A percentile compares a stretch with the other conserved stretches of the same genome.
These are phyloP conservation scores for Patellifolia procumbens DNA, from an alignment of 179 eudicot species.

Conservation along the genomic window DNA sequence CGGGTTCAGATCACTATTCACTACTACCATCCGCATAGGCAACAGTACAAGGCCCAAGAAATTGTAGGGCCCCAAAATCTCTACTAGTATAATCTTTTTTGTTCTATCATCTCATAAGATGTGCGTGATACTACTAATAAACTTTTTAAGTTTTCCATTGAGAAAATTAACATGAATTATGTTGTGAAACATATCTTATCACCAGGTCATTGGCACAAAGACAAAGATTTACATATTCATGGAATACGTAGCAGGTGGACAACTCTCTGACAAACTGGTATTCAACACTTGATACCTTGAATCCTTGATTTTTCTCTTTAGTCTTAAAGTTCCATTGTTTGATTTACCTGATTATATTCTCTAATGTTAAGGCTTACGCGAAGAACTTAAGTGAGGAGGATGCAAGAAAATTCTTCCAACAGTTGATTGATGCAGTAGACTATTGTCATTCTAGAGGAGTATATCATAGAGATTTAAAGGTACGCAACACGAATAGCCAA, in stretches of 20 bases:
- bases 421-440: constrained; percentile 75
- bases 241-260: constrained; percentile 63
- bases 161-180: no score
- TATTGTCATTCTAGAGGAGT: constrained; percentile 84
- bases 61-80: no score
- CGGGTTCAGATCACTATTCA: no score
- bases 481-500: not conserved
- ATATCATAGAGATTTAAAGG: constrained; percentile 82
- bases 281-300: not conserved
- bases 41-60: no score
- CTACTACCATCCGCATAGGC: no score
- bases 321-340: not conserved
- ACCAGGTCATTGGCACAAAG: constrained; percentile 62
- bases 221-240: constrained; percentile 57
- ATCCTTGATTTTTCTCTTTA: not conserved
- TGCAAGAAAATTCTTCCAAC: constrained; percentile 70
- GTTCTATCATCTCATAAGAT: no score
- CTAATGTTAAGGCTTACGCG: constrained; percentile 38
- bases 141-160: no score
- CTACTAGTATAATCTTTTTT: no score
- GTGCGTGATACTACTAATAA: no score
- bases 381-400: constrained; percentile 41
- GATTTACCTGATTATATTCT: not conserved
- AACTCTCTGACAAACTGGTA: constrained; percentile 62
- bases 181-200: no score